phyloP scores from a whole-genome alignment of 1,284 basidiomycete species.

The Malassezia brasiliensis region DNA sequence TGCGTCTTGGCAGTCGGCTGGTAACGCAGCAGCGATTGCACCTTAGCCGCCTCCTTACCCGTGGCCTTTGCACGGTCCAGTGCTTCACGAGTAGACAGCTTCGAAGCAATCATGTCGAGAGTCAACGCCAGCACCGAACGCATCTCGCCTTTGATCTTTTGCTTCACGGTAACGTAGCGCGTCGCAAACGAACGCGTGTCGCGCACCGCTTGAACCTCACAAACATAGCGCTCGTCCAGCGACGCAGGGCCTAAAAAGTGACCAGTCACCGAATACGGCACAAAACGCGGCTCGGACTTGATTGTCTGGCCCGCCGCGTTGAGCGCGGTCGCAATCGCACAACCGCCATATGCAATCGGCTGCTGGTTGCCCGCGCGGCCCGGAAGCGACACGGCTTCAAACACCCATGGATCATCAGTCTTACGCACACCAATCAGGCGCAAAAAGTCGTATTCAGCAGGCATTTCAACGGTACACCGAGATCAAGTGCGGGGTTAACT shows the following conservation, averaged over 20 bases:
- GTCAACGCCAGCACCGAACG: conserved; percentile 24
- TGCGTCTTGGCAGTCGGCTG: conserved; percentile 18
- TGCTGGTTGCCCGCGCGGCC: conserved; percentile 32
- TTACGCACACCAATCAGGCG: conserved; percentile 24
- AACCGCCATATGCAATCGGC: conserved; percentile 40
- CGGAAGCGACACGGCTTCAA: conserved; percentile 21
- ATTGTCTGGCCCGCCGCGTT: conserved; percentile 31
- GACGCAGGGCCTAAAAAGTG: conserved; percentile 31
- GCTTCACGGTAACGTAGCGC: conserved; percentile 25
- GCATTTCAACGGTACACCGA: background rate
- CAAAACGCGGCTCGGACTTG: conserved; percentile 16
- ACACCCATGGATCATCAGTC: conserved; percentile 22
- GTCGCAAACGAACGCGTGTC: conserved; percentile 34
- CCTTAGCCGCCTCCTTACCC: background rate
- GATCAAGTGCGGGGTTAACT: too few species aligned
- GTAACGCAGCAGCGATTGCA: conserved; percentile 17
- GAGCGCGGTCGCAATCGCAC: conserved; percentile 24
- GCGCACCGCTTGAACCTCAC: conserved; percentile 23
- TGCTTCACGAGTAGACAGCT: conserved; percentile 14
- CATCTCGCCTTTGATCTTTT: conserved; percentile 22
- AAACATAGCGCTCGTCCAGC: conserved; percentile 23
- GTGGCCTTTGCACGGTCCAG: background rate
- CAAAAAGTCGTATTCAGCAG: conserved; percentile 13
- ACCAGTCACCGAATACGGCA: conserved; percentile 31
- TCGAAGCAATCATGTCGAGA: conserved; percentile 28